Percentiles rank a stretch among this genome's conserved stretches.
phyloP scores from a whole-genome alignment of 345 rosid species.

The Gossypium sturtianum region DNA sequence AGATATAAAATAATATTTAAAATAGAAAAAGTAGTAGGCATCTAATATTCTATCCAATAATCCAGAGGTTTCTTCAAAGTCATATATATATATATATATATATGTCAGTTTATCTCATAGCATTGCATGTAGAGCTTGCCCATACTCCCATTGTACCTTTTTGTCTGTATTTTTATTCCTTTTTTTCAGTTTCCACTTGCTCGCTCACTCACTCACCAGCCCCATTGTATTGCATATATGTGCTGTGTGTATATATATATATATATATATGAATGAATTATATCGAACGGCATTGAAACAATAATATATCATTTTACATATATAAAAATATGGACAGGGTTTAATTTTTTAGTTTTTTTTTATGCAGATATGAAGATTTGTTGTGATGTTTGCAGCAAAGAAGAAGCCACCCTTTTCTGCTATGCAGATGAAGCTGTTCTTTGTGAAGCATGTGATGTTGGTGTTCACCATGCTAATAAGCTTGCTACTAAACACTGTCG shows the following conservation, averaged over 20 bases:
- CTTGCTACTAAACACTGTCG: conserved; percentile 60
- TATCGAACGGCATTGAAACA: too few relatives aligned
- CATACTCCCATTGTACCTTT: conserved; percentile 7
- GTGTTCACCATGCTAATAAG: conserved; percentile 66
- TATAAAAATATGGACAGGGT: too few relatives aligned
- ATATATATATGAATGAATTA: too few relatives aligned
- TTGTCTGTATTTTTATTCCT: conserved; percentile 15
- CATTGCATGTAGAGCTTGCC: conserved; percentile 2
- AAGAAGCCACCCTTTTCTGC: conserved; percentile 56
- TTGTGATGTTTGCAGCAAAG: conserved; percentile 61
- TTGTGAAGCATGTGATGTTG: conserved; percentile 53
- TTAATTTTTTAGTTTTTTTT: neutral
- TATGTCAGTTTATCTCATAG: neutral
- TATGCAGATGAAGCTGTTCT: conserved; percentile 83
- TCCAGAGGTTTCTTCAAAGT: conserved; percentile 21
- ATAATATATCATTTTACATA: too few relatives aligned
- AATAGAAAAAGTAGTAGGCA: neutral
- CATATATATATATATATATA: neutral
- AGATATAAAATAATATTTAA: too few relatives aligned
- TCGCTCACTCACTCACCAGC: too few relatives aligned
- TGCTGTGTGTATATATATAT: neutral
- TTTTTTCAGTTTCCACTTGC: neutral
- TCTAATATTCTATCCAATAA: neutral
- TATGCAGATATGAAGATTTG: conserved; percentile 50
- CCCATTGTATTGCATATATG: neutral